Conservation (phyloP, 1,139 yeast species). For the Pneumocystis sp. region DNA sequence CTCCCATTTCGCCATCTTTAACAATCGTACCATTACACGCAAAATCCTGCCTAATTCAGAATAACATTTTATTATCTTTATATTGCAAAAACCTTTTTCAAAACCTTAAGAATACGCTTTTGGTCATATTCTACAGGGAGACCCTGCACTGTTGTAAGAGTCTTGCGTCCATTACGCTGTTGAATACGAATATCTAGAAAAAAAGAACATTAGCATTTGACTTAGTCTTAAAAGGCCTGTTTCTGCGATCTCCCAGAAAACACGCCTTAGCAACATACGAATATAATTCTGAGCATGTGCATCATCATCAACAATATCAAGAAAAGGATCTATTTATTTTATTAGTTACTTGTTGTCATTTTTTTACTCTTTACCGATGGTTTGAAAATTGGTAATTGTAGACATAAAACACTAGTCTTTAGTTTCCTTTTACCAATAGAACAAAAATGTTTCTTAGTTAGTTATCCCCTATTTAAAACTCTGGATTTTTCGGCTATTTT, state of each 20-base stretch:
- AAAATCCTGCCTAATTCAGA: constrained; percentile 37
- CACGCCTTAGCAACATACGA: constrained; percentile 34
- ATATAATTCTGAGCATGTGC: constrained; percentile 90
- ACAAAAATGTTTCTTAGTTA: not conserved
- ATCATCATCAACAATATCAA: constrained; percentile 99
- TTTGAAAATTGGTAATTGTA: constrained; percentile 49
- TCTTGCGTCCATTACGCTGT: constrained; percentile 99
- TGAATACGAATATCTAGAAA: constrained; percentile 59
- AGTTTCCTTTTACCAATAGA: not conserved
- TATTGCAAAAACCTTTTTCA: constrained; percentile 44
- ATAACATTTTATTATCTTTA: not conserved
- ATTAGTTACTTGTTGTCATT: not conserved
- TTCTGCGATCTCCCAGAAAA: not conserved
- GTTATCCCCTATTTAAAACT: not conserved
- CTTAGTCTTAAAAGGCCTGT: not conserved
- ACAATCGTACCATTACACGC: constrained; percentile 98
- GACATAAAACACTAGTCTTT: not conserved
- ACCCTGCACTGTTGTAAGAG: constrained; percentile 96
- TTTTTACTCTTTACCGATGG: constrained; percentile 48
- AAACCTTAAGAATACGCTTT: constrained; percentile 81
- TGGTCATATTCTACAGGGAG: constrained; percentile 88
- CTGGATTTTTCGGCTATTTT: not conserved
- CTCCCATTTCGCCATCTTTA: constrained; percentile 91
- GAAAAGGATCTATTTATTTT: constrained; percentile 64
- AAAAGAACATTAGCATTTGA: not conserved